Evolutionary conservation across 2,329 filamentous ascomycete genomes (phyloP).

Genomic region (Botrytis medusae): DNA sequence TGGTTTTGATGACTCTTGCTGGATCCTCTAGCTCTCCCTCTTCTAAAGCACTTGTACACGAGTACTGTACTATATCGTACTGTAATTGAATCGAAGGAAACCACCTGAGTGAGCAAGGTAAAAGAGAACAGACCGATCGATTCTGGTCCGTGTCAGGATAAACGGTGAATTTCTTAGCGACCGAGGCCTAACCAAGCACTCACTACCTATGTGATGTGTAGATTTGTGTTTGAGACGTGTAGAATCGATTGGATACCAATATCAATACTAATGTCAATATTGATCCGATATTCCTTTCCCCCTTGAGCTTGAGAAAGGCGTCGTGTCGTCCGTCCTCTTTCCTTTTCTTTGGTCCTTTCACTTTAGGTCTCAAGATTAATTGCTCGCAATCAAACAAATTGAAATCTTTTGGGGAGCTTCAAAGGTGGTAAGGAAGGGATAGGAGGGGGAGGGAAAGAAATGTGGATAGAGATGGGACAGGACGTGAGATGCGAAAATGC

Average conservation of each 20-base stretch:
- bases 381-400: constrained; percentile 13
- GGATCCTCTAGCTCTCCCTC: background rate
- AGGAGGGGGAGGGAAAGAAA: background rate
- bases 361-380: background rate
- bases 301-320: background rate
- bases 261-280: background rate
- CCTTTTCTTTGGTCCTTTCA: background rate
- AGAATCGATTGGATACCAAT: background rate
- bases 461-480: background rate
- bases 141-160: background rate
- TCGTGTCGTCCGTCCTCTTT: background rate
- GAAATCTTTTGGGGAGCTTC: background rate
- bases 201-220: background rate
- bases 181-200: constrained; percentile 20
- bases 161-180: constrained; percentile 29
- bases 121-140: constrained; percentile 1
- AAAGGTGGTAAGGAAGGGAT: constrained; percentile 2
- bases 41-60: background rate
- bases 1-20: constrained; percentile 3
- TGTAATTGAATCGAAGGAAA: background rate
- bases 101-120: background rate
- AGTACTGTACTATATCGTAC: background rate
- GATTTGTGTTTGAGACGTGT: constrained; percentile 12
- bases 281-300: background rate
- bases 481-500: constrained; percentile 12